Evolutionary conservation across 2,329 filamentous ascomycete genomes (phyloP).

Genomic region (Ceratocystiopsis brevicomis): DNA sequence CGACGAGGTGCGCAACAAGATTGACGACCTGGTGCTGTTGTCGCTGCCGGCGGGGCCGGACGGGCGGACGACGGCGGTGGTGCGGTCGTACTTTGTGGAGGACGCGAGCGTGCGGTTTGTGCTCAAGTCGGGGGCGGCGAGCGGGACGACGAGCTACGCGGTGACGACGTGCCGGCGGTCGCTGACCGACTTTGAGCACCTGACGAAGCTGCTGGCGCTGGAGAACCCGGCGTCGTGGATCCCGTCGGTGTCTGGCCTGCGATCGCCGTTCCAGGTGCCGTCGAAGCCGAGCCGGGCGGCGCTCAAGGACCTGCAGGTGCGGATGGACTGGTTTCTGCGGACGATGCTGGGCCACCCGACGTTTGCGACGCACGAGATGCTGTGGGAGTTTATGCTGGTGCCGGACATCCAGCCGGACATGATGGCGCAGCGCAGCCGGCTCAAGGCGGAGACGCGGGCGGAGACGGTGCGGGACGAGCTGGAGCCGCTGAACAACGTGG

Average conservation of each 20-base stretch:
- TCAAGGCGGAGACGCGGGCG: slow-evolving; percentile 65
- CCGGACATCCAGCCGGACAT: slow-evolving; percentile 80
- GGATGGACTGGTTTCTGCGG: slow-evolving; percentile 73
- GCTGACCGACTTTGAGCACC: slow-evolving; percentile 74
- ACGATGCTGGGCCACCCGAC: slow-evolving; percentile 77
- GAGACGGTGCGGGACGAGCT: slow-evolving; percentile 84
- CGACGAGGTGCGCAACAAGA: slow-evolving; percentile 88
- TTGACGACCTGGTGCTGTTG: slow-evolving; percentile 81
- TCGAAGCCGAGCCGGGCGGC: slow-evolving; percentile 78
- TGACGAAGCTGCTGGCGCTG: slow-evolving; percentile 62
- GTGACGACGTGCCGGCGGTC: slow-evolving; percentile 88
- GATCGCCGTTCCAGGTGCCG: slow-evolving; percentile 82
- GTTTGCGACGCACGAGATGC: slow-evolving; percentile 86
- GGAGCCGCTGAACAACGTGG: slow-evolving; percentile 62
- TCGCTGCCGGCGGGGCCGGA: slow-evolving; percentile 53
- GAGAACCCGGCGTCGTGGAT: slow-evolving; percentile 96
- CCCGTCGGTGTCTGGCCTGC: slow-evolving; percentile 55
- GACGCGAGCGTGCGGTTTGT: slow-evolving; percentile 86
- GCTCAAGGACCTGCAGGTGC: slow-evolving; percentile 69
- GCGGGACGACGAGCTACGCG: slow-evolving; percentile 53
- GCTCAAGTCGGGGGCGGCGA: slow-evolving; percentile 74
- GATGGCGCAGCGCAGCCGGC: slow-evolving; percentile 71
- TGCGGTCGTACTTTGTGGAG: slow-evolving; percentile 91
- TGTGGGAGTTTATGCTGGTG: slow-evolving; percentile 98
- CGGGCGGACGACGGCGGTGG: slow-evolving; percentile 75